Evolutionary conservation across 1,284 basidiomycete genomes (phyloP), one percentile per base, ranked within the genome.

Genomic region (Marasmius sp.): DNA sequence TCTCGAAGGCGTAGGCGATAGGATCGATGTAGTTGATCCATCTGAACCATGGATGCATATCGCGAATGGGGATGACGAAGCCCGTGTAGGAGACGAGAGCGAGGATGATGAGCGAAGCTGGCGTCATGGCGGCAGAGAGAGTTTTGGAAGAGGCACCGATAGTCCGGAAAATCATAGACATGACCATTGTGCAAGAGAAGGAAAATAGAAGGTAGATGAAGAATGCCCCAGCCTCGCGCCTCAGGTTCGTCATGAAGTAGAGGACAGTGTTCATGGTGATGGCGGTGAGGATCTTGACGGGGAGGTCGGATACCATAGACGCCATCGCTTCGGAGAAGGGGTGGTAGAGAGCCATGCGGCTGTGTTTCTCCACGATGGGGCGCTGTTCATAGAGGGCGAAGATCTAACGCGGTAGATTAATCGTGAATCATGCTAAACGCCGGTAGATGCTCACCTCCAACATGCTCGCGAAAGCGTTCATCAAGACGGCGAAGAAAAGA

Each of bases 11-110:
- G 57, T 68, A 66, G 16, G 69, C 74, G 60, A 80, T 76, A 5
- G 80, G 80, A 66, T 81, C 73, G 61, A 82, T 63, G 65, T 79
- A 81, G 62, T 76, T 76, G 63, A 82, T 75, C 83, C 82, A 81
- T n/a, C 62, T 43, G 41, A 61, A 63, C 61, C 62, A 63, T 2
- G 51, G 41, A n/a, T 18, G 34, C 64, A 65, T 65, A 22, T 59
- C 41, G 1, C 22, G 20, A 12, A 34, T 56, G 7, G 64, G 64
- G 38, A 65, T 61, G 7, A 62, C 57, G 48, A 65, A 65, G 18
- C 64, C 64, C 3, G 64, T 63, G 36, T 79, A 82, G 59, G 81
- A 75, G 62, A 81, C 71, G 36, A 81, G 66, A 11, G 71, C 76
- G 14, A 81, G 68, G 57, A 80, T 78, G 58, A 78, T 66, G 43